These are phyloP conservation scores for Sideroxylon spinosum DNA, from an alignment of 179 eudicot genomes.

Conservation along the genomic window DNA sequence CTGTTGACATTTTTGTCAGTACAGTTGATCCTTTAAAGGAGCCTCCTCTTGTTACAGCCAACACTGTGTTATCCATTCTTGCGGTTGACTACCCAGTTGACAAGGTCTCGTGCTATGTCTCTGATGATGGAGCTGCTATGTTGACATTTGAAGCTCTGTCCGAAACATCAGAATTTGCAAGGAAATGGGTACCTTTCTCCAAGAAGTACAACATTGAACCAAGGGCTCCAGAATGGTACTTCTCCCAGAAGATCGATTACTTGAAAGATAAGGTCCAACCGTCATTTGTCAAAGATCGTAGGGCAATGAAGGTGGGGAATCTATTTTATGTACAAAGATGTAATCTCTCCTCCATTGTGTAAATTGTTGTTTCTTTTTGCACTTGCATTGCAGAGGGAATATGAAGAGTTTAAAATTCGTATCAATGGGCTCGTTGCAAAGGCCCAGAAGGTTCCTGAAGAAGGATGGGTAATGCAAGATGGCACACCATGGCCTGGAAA, in stretches of 20 bases:
- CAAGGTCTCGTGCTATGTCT: slow-evolving; percentile 80
- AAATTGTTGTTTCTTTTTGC: background rate
- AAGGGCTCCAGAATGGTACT: slow-evolving; percentile 87
- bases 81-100: slow-evolving; percentile 88
- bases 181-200: slow-evolving; percentile 80
- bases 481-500: slow-evolving; percentile 96
- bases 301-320: slow-evolving; percentile 73
- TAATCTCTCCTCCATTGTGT: background rate
- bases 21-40: slow-evolving; percentile 87
- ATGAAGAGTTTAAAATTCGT: slow-evolving; percentile 78
- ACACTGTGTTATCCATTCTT: slow-evolving; percentile 72
- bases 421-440: slow-evolving; percentile 66
- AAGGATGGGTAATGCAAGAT: slow-evolving; percentile 93
- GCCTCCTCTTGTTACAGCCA: slow-evolving; percentile 86
- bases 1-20: slow-evolving; percentile 85
- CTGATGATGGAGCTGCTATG: slow-evolving; percentile 95
- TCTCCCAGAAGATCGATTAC: slow-evolving; percentile 65
- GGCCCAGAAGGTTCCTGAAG: slow-evolving; percentile 75
- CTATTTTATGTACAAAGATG: slow-evolving; percentile 1
- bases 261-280: slow-evolving; percentile 67
- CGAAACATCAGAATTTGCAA: slow-evolving; percentile 79
- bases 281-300: slow-evolving; percentile 77
- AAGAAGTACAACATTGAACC: slow-evolving; percentile 77
- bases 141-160: slow-evolving; percentile 74
- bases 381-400: slow-evolving; percentile 52